A percentile compares a stretch with the other conserved stretches of the same genome.
phyloP scores from a whole-genome alignment of 148 eudicot species.

The Polygonum aviculare region DNA sequence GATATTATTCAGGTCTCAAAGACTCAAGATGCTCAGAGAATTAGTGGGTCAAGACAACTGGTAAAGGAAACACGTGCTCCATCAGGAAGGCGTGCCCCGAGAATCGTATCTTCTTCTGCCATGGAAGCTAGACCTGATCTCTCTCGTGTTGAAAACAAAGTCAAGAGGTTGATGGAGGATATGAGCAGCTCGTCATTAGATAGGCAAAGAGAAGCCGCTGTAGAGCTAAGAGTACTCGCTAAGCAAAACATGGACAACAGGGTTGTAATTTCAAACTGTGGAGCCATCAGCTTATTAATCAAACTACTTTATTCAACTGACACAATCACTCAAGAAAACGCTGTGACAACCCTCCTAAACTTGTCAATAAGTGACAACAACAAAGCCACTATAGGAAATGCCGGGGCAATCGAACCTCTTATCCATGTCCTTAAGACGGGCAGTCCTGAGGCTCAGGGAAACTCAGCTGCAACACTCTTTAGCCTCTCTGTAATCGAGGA shows the following conservation, averaged over 20 bases:
- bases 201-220: constrained; percentile 49
- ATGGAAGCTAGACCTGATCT: constrained; percentile 63
- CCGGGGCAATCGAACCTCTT: constrained; percentile 75
- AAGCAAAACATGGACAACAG: constrained; percentile 85
- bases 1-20: constrained; percentile 25
- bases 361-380: constrained; percentile 79
- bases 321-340: constrained; percentile 49
- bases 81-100: constrained; percentile 48
- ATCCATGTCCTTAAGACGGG: constrained; percentile 79
- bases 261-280: constrained; percentile 68
- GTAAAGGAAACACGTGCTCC: constrained; percentile 22
- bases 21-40: constrained; percentile 4
- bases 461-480: constrained; percentile 91
- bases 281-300: constrained; percentile 61
- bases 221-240: constrained; percentile 64
- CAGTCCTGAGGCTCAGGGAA: constrained; percentile 77
- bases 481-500: constrained; percentile 85
- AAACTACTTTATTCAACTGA: constrained; percentile 58
- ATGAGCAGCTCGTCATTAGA: constrained; percentile 47
- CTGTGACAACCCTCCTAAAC: constrained; percentile 85
- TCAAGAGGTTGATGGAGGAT: constrained; percentile 50
- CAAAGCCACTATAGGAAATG: constrained; percentile 65
- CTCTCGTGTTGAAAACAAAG: constrained; percentile 51
- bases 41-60: constrained; percentile 24
- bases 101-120: constrained; percentile 57